These are phyloP conservation scores for Penicillium roqueforti DNA, from an alignment of 495 filamentous ascomycete genomes.

Conservation along the genomic window DNA sequence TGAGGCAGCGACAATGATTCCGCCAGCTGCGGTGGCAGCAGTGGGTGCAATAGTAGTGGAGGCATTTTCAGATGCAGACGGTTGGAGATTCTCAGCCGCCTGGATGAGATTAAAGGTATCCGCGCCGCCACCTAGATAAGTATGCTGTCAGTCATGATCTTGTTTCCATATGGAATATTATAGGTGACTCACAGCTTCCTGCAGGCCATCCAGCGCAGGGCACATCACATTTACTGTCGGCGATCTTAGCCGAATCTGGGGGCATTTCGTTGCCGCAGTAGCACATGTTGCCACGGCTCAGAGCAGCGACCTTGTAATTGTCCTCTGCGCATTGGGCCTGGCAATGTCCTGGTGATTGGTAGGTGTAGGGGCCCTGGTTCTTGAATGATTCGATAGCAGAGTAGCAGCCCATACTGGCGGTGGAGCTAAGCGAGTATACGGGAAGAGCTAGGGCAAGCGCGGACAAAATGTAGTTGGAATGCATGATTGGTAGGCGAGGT, in stretches of 20 bases:
- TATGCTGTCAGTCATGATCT: not conserved
- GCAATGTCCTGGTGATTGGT: conserved; percentile 32
- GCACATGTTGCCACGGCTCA: conserved; percentile 32
- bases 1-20: conserved; percentile 31
- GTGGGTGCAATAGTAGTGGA: conserved; percentile 4
- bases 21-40: conserved; percentile 17
- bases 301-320: conserved; percentile 28
- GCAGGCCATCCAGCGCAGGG: conserved; percentile 31
- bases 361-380: conserved; percentile 21
- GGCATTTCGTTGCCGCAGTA: conserved; percentile 36
- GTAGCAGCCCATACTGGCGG: conserved; percentile 33
- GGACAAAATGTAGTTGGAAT: conserved; percentile 15
- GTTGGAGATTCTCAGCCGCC: not conserved
- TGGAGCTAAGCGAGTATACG: conserved; percentile 9
- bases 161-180: not conserved
- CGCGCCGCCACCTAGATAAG: conserved; percentile 32
- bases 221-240: conserved; percentile 30
- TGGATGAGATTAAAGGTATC: conserved; percentile 28
- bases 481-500: conserved; percentile 12
- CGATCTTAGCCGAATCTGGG: conserved; percentile 22
- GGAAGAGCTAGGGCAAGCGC: conserved; percentile 29
- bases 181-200: conserved; percentile 30
- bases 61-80: not conserved
- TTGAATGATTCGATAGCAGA: conserved; percentile 23
- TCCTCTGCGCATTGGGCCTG: conserved; percentile 23